phyloP scores from a whole-genome alignment of 768 basidiomycete genomes.

The Kwoniella europaea region DNA sequence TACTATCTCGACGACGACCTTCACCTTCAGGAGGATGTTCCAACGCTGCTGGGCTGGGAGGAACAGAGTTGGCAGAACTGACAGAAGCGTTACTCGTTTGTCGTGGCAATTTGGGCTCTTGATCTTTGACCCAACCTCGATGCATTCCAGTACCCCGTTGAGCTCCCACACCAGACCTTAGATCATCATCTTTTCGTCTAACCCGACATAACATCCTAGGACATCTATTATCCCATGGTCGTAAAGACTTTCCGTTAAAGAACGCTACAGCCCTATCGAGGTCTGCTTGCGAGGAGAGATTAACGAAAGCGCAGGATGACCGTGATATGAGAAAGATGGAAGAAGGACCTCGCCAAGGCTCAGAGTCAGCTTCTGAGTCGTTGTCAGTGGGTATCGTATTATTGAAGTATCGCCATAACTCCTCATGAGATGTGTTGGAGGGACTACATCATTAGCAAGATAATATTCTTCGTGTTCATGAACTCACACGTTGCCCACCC shows the following conservation, averaged over 20 bases:
- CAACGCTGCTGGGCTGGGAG: conserved; percentile 33
- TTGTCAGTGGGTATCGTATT: conserved; percentile 47
- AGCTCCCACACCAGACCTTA: conserved; percentile 86
- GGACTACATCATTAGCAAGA: conserved; percentile 42
- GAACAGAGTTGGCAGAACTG: conserved; percentile 23
- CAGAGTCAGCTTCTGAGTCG: conserved; percentile 17
- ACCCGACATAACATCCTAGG: conserved; percentile 81
- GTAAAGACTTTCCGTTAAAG: conserved; percentile 74
- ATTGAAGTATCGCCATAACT: conserved; percentile 84
- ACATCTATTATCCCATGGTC: conserved; percentile 73
- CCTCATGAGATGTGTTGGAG: conserved; percentile 77
- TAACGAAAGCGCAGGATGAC: conserved; percentile 94
- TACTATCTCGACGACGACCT: conserved; percentile 45
- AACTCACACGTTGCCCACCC: conserved; percentile 81
- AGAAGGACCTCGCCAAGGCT: conserved; percentile 66
- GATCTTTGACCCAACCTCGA: conserved; percentile 74
- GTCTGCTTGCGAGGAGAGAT: conserved; percentile 71
- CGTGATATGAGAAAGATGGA: conserved; percentile 92
- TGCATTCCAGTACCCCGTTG: conserved; percentile 88
- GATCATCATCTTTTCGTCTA: conserved; percentile 78
- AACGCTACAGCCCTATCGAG: conserved; percentile 70
- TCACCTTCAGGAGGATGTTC: conserved; percentile 53
- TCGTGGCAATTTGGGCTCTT: conserved; percentile 30
- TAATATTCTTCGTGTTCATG: neutral
- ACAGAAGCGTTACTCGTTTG: conserved; percentile 11